Conservation (phyloP, 208 protist genomes). For the Entamoeba dispar region DNA sequence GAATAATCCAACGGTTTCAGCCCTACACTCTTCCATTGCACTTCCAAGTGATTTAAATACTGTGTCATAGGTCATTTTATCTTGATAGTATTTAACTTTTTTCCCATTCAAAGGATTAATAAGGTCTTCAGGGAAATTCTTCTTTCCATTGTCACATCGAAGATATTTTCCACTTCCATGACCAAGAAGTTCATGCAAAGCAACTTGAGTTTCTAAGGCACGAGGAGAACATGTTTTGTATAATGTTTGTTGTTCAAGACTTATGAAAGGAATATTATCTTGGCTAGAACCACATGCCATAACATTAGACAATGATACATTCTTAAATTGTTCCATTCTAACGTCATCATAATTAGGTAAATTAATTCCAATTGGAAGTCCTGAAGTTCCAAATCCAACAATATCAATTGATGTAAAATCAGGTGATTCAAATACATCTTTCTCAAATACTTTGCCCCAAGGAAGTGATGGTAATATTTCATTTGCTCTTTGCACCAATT, state of each 20-base stretch:
- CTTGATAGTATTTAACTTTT: not conserved
- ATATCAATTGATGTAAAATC: conserved; percentile 27
- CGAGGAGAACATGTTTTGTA: not conserved
- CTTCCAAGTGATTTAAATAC: not conserved
- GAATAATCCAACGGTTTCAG: not conserved
- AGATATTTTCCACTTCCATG: conserved; percentile 16
- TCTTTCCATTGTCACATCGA: not conserved
- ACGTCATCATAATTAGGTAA: conserved; percentile 37
- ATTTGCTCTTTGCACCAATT: not conserved
- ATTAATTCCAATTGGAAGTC: conserved; percentile 31
- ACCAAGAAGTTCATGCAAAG: conserved; percentile 30
- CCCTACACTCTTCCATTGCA: not conserved
- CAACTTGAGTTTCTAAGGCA: conserved; percentile 11
- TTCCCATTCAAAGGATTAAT: not conserved
- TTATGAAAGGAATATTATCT: not conserved
- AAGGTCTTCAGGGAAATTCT: not conserved
- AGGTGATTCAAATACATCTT: conserved; percentile 20
- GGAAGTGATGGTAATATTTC: conserved; percentile 17
- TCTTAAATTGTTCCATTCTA: conserved; percentile 26
- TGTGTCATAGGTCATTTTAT: not conserved
- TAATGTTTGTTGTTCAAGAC: not conserved
- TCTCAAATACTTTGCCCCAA: conserved; percentile 10
- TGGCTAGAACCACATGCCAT: not conserved
- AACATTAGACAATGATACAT: conserved; percentile 28
- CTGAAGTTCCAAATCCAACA: conserved; percentile 16